Percentiles rank a stretch among this genome's conserved stretches.
These are phyloP conservation scores for Nymphaea thermarum DNA, from an alignment of 164 flowering plant genomes.

Conservation along the genomic window DNA sequence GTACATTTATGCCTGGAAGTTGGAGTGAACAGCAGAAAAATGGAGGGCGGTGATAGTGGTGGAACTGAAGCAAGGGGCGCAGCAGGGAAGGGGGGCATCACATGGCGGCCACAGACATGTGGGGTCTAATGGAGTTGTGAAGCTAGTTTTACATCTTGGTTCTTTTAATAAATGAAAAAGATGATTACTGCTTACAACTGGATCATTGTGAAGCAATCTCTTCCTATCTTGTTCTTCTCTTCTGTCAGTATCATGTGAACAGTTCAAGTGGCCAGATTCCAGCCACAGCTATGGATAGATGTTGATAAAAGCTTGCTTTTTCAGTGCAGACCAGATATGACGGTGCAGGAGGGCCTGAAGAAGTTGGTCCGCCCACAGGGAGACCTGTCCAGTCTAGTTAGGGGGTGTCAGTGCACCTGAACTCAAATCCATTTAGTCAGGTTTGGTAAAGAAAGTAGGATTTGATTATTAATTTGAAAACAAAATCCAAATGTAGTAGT, in stretches of 20 bases:
- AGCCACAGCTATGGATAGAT: neutral
- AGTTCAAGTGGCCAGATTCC: neutral
- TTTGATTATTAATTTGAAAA: too few relatives aligned
- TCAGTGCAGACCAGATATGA: too few relatives aligned
- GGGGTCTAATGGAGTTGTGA: neutral
- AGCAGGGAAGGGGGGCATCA: slow-evolving; percentile 16
- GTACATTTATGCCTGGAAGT: slow-evolving; percentile 71
- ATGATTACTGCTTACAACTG: neutral
- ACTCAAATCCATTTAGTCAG: too few relatives aligned
- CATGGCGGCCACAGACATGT: slow-evolving; percentile 4
- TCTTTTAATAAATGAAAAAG: neutral
- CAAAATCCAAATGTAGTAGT: too few relatives aligned
- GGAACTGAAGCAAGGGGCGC: slow-evolving; percentile 6
- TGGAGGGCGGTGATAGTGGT: neutral
- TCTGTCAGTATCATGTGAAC: neutral
- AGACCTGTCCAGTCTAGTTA: too few relatives aligned
- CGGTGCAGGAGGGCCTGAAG: too few relatives aligned
- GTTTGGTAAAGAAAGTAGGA: too few relatives aligned
- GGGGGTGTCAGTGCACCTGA: too few relatives aligned
- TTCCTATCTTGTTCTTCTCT: neutral
- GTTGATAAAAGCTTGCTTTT: neutral
- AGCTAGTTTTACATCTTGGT: neutral
- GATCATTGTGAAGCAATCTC: neutral
- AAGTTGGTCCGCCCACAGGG: too few relatives aligned
- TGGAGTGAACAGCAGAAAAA: slow-evolving; percentile 8